These are phyloP conservation scores for Elongisporangium prolatum DNA, from an alignment of 352 stramenopile species.

Conservation along the genomic window DNA sequence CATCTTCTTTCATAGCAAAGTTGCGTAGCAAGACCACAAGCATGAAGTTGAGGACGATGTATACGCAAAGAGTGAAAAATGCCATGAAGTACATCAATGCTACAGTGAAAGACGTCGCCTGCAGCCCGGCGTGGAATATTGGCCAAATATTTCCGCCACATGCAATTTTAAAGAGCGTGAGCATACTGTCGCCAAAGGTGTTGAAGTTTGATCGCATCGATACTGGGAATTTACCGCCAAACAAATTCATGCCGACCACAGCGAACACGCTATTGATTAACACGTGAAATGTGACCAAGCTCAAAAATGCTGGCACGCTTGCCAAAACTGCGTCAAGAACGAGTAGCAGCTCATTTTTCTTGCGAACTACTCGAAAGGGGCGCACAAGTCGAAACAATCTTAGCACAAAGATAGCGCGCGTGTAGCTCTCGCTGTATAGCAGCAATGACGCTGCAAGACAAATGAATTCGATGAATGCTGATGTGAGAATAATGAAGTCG, in stretches of 20 bases:
- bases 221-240: conserved; percentile 65
- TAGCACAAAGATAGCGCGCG: conserved; percentile 71
- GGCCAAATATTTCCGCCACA: conserved; percentile 79
- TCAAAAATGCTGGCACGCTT: conserved; percentile 66
- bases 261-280: conserved; percentile 76
- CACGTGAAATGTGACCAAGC: conserved; percentile 50
- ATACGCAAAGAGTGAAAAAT: conserved; percentile 69
- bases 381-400: conserved; percentile 70
- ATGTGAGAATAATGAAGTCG: conserved; percentile 65
- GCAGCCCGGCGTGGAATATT: conserved; percentile 71
- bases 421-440: conserved; percentile 60
- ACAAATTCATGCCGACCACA: conserved; percentile 82
- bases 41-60: conserved; percentile 82
- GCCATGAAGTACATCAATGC: conserved; percentile 66
- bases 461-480: conserved; percentile 60
- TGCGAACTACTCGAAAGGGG: conserved; percentile 70
- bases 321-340: conserved; percentile 68
- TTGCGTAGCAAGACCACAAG: conserved; percentile 78
- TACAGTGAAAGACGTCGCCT: conserved; percentile 46
- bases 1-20: conserved; percentile 85
- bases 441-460: conserved; percentile 53
- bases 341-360: conserved; percentile 68
- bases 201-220: conserved; percentile 77
- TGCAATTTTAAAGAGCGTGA: conserved; percentile 84
- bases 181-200: conserved; percentile 77